Evolutionary conservation across 1,284 basidiomycete genomes (phyloP), one percentile per base, ranked within the genome.

Genomic region (Rhodotorula sp.): DNA sequence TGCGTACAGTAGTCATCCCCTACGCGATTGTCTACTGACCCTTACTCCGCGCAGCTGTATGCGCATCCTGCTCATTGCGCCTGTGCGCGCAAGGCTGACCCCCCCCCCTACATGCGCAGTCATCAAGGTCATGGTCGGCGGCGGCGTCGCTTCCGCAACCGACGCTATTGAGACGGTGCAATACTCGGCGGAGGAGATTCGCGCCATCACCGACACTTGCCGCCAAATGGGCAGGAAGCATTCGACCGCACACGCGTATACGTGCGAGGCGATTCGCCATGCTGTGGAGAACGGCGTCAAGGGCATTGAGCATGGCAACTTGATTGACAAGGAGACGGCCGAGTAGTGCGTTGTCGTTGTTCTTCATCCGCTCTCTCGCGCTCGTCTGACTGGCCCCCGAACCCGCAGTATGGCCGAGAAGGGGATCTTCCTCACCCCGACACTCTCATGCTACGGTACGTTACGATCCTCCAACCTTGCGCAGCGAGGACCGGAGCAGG

Each of bases 131-230:
- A 84, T 84, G 82, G 80, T 82, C 34, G 84, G 84, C 8, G 84
- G 85, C 37, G 85, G 85, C 2, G 85, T 85, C 3, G 82, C 83
- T 0, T 82, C 81, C 13, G 82, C 82, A 39, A 84, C 84, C 57
- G 85, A 86, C 69, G 80, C 81, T 0, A 84, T 86, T 53, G 84
- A 86, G 75, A 83, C 82, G 2, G 80, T 84, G 0, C 85, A 86
- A 74, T 85, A 83, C 74, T 83, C 83, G 0, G 79, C 82, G 1
- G 84, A 85, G 25, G 85, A 86, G 78, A 80, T 86, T 22, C 76
- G 75, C 32, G 85, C 85, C 0, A 84, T 85, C 70, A 85, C 84
- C 6, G 81, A 79, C n/a, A 85, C 84, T 0, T 84, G 82, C 63
- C 77, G 74, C 69, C 82, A 84, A 65, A 85, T 85, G 84, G 84